Evolutionary conservation across 805 yeast species (phyloP), one percentile per base, ranked within the genome.

Genomic region (Kodamaea lidongshanica): DNA sequence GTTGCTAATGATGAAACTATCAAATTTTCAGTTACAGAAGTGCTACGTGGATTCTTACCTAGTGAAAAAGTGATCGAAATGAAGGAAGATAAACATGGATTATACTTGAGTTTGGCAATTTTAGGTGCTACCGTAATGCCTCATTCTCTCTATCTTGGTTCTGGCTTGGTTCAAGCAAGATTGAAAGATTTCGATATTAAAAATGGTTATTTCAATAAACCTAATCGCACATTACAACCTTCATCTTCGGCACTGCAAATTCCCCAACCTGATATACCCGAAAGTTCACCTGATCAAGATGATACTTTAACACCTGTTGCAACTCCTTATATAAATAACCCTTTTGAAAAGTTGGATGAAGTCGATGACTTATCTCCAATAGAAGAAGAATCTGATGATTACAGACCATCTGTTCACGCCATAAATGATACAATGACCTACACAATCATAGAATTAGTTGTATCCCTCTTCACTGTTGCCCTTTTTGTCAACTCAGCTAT

Each of bases 81-180:
- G 44, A 27, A 32, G 6, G 41, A 37, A 17, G 30, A 35, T 20
- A 37, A 45, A 24, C 56, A 72, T 46, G 92, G 94, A 0, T 56
- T 83, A 16, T 86, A 78, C 47, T 59, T 85, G 12, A 74, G 89
- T 14, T 65, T 88, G 42, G 95, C 94, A 15, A 83, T 87, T 28
- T 64, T 86, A 32, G 96, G 96, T 14, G 95, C 96, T 7, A 87
- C 95, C 0, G 95, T 87, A 14, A 87, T 87, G 96, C 96, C 96
- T 2, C 95, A 87, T 49, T 78, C 88, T 1, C 60, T 87, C 28
- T 85, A 81, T 45, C 60, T 87, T 33, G 95, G 95, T 1, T 80
- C 92, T 0, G 89, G 92, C 5, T 61, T 87, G 28, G 96, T 86
- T 5, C 94, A 86, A 52, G 83, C 95, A 14, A 70, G 96, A 40